phyloP scores from a whole-genome alignment of 768 basidiomycete genomes.

The Suillus discolor region DNA sequence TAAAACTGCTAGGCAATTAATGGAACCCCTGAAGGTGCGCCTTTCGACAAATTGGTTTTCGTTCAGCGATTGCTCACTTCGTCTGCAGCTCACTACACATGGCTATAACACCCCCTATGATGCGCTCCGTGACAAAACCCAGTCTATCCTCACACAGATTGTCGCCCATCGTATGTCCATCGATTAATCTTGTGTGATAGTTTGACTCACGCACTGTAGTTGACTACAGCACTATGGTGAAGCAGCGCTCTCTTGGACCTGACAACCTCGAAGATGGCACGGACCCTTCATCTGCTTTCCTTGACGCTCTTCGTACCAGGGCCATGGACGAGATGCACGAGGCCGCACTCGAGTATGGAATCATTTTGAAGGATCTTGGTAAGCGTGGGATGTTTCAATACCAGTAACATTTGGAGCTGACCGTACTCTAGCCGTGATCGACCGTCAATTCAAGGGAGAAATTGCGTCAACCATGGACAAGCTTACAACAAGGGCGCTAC shows the following conservation, averaged over 20 bases:
- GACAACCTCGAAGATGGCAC: slow-evolving; percentile 72
- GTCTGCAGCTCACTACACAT: slow-evolving; percentile 70
- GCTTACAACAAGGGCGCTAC: slow-evolving; percentile 78
- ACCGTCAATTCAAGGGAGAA: slow-evolving; percentile 87
- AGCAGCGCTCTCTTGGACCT: slow-evolving; percentile 78
- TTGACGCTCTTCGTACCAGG: slow-evolving; percentile 78
- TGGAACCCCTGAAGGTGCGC: slow-evolving; percentile 50
- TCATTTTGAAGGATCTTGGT: slow-evolving; percentile 80
- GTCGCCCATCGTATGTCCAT: slow-evolving; percentile 71
- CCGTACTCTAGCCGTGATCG: slow-evolving; percentile 70
- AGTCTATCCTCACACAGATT: slow-evolving; percentile 85
- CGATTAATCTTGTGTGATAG: slow-evolving; percentile 21
- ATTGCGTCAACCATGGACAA: slow-evolving; percentile 86
- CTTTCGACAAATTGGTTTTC: not conserved
- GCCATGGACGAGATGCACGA: slow-evolving; percentile 88
- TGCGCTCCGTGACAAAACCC: slow-evolving; percentile 78
- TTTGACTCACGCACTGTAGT: slow-evolving; percentile 31
- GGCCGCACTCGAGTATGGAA: slow-evolving; percentile 84
- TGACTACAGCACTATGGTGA: slow-evolving; percentile 67
- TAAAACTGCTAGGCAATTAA: slow-evolving; percentile 42
- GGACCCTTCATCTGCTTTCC: slow-evolving; percentile 74
- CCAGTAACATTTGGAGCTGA: slow-evolving; percentile 10
- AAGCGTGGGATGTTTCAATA: slow-evolving; percentile 17
- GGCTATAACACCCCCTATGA: slow-evolving; percentile 86
- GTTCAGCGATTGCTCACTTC: slow-evolving; percentile 42